Evolutionary conservation across 2,329 filamentous ascomycete species (phyloP), one percentile per base, ranked within the genome.

Genomic region (Escovopsis sp.): DNA sequence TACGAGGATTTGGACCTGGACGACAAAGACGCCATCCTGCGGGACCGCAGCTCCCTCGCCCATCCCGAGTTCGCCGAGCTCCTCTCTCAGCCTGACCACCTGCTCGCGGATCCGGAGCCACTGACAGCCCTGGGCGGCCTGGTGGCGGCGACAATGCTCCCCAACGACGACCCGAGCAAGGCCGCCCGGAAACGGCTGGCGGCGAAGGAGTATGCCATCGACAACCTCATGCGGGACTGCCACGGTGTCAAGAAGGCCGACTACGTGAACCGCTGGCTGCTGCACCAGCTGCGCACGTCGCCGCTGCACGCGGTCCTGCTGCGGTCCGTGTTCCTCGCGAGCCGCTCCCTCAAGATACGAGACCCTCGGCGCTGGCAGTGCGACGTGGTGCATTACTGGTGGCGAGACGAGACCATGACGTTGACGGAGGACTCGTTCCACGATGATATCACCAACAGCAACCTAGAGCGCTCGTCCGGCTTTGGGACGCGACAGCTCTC

Each of bases 221-320:
- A 62, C 30, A 56, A 49, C 5, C 54, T 68, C 10, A 47, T 68
- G 33, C 43, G 43, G 17, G 57, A 60, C 3, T 44, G 50, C 3
- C 45, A 54, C 10, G 44, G 46, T 3, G 56, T 55, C 3, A 55
- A 58, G 42, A 64, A 60, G 41, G 50, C 48, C 2, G 61, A 68
- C 34, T 67, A 58, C 37, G 59, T 72, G 44, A 56, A 56, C 42
- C 56, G 64, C 28, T 72, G 69, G 68, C 50, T 72, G 3, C 54
- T 72, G 11, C 63, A 71, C 33, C 60, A 62, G 29, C 54, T 72
- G 28, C 60, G 65, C 26, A 51, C 55, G 12, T 66, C 62, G 3
- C 54, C 63, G 0, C 45, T 69, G 37, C 60, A 66, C 39, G 63
- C 54, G 1, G 51, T 61, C 37, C 45, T 63, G 3, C 52, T 71